Evolutionary conservation across 2,329 filamentous ascomycete species (phyloP).

Genomic region (Alternaria sp.): DNA sequence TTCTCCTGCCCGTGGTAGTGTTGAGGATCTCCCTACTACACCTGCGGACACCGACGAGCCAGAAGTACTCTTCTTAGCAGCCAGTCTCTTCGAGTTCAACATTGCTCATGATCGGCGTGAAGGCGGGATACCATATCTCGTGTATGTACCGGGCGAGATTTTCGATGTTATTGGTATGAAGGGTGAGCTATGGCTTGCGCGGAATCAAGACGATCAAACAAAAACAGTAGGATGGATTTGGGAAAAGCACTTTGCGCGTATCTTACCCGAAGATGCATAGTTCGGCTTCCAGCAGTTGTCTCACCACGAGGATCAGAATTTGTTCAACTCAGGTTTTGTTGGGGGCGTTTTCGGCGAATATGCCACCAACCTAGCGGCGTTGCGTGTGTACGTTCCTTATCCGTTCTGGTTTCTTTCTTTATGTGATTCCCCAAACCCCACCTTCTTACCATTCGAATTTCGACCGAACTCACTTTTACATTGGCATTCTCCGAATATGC

Average conservation of each 20-base stretch:
- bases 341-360: conserved; percentile 6
- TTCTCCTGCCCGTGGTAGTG: conserved; percentile 38
- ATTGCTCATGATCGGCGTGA: conserved; percentile 92
- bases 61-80: conserved; percentile 87
- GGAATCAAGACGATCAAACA: conserved; percentile 89
- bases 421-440: conserved; percentile 25
- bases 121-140: conserved; percentile 93
- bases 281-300: background rate
- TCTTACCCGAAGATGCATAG: conserved; percentile 48
- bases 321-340: conserved; percentile 1
- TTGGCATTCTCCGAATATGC: background rate
- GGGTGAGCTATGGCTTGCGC: conserved; percentile 95
- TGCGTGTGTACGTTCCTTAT: background rate
- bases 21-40: conserved; percentile 36
- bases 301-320: background rate
- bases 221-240: conserved; percentile 95
- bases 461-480: conserved; percentile 2
- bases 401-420: conserved; percentile 8
- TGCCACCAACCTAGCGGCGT: conserved; percentile 3
- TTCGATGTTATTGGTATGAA: conserved; percentile 86
- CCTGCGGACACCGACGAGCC: conserved; percentile 64
- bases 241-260: conserved; percentile 87
- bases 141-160: conserved; percentile 88
- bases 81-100: conserved; percentile 95
- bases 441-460: conserved; percentile 4